A percentile compares a stretch with the other conserved stretches of the same genome.
phyloP scores from a whole-genome alignment of 176 grass and related monocot species.

The Triticum urartu region DNA sequence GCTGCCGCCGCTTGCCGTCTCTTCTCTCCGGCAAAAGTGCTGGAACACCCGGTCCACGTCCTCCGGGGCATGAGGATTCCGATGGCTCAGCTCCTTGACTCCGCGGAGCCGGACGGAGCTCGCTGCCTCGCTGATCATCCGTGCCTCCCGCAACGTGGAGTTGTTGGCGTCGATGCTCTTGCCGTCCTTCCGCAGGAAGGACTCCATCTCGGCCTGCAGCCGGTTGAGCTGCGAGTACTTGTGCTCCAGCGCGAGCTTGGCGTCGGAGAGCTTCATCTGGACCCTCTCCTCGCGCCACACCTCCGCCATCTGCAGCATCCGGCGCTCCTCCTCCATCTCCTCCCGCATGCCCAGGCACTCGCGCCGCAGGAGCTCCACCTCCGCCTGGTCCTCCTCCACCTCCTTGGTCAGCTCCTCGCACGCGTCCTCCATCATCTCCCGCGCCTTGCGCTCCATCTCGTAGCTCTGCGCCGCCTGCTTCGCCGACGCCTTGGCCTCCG shows the following conservation, averaged over 20 bases:
- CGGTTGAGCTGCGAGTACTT: constrained; percentile 39
- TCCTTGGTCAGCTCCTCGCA: constrained; percentile 59
- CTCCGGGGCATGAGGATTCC: neutral
- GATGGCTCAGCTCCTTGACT: neutral
- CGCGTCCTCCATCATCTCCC: constrained; percentile 62
- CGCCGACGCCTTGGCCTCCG: constrained; percentile 19
- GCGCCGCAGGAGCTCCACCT: constrained; percentile 47
- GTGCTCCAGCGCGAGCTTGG: constrained; percentile 31
- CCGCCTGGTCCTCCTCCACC: constrained; percentile 57
- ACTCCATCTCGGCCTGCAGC: constrained; percentile 51
- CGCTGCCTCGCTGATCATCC: constrained; percentile 19
- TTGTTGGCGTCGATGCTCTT: neutral
- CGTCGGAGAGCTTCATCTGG: constrained; percentile 64
- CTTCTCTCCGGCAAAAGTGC: constrained; percentile 7
- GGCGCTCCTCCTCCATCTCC: constrained; percentile 58
- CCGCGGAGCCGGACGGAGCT: neutral
- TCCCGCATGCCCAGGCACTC: constrained; percentile 48
- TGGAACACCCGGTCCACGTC: constrained; percentile 28
- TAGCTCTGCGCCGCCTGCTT: constrained; percentile 32
- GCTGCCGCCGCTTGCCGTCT: neutral
- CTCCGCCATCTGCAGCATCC: constrained; percentile 71
- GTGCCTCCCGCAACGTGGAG: neutral
- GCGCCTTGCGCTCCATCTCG: constrained; percentile 49
- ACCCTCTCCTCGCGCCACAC: constrained; percentile 60
- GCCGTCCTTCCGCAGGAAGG: constrained; percentile 12